A percentile compares a stretch with the other conserved stretches of the same genome.
Evolutionary conservation across 306 rosid genomes (phyloP).

Genomic region (Gastrolobium villosum): DNA sequence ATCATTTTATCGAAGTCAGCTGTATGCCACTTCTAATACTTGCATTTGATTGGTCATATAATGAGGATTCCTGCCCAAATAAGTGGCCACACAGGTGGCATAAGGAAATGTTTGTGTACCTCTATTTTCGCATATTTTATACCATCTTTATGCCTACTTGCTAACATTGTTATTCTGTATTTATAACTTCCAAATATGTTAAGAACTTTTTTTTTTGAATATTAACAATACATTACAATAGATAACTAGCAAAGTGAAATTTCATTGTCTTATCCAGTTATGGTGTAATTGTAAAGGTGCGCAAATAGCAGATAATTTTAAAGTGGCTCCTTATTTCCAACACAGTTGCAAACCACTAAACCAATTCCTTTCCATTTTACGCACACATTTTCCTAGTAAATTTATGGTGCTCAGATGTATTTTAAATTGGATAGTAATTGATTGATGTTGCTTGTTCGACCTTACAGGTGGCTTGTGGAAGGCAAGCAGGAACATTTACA

Average conservation of each 20-base stretch:
- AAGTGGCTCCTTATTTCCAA: background rate
- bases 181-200: background rate
- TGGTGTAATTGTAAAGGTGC: conserved; percentile 5
- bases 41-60: conserved; percentile 31
- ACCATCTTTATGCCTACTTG: background rate
- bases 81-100: background rate
- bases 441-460: conserved; percentile 24
- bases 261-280: background rate
- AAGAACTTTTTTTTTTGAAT: background rate
- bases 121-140: background rate
- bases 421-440: conserved; percentile 30
- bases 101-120: background rate
- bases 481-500: conserved; percentile 86
- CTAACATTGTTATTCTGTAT: conserved; percentile 10
- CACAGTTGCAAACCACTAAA: conserved; percentile 40
- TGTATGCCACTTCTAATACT: conserved; percentile 27
- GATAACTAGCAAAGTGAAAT: conserved; percentile 14
- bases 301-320: background rate
- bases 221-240: background rate
- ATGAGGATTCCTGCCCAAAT: conserved; percentile 8
- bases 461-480: conserved; percentile 83
- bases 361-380: conserved; percentile 34
- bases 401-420: conserved; percentile 11
- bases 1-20: conserved; percentile 11
- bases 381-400: conserved; percentile 5